Evolutionary conservation across 2,329 filamentous ascomycete species (phyloP), one percentile per base, ranked within the genome.

Genomic region (Pestalotiopsis fici): DNA sequence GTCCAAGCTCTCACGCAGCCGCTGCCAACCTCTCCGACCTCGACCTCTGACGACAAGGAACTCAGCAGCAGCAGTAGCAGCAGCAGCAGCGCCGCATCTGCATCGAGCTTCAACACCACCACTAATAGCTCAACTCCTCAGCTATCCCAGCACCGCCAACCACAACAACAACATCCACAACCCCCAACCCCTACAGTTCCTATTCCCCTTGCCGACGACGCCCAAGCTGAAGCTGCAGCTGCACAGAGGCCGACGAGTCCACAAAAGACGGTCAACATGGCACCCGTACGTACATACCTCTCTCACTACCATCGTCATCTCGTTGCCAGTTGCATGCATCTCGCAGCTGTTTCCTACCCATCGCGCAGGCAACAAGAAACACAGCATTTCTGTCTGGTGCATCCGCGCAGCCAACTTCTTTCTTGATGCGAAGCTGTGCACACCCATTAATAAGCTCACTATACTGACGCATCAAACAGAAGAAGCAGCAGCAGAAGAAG

Each of bases 281-380:
- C 86, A 81, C 82, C 86, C 75, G 86, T 88, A 85, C 82, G 85
- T 77, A 69, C 21, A n/a, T 6, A n/a, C n/a, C 43, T 21, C 5
- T 50, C 11, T 21, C 5, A 35, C 11, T 11, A 35, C 11, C 43
- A 50, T 5, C 7, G 3, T 50, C 71, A 69, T 68, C 68, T 66
- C 71, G 66, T 70, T 21, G 18, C 43, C 3, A 6, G 0, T n/a
- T 50, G 43, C 43, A 50, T 18, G n/a, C 43, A 9, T 50, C 43
- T 50, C 31, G 18, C 43, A 9, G 43, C 43, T 50, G 18, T n/a
- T 9, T n/a, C 21, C 43, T n/a, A 3, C n/a, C 31, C n/a, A 50
- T 50, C 21, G 43, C n/a, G 43, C 43, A 50, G 43, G 43, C 43
- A 50, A 21, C 43, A 50, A 9, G 31, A 35, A 11, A 35, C 11